Conservation (phyloP, 768 basidiomycete genomes). For the Tricholomella constricta region DNA sequence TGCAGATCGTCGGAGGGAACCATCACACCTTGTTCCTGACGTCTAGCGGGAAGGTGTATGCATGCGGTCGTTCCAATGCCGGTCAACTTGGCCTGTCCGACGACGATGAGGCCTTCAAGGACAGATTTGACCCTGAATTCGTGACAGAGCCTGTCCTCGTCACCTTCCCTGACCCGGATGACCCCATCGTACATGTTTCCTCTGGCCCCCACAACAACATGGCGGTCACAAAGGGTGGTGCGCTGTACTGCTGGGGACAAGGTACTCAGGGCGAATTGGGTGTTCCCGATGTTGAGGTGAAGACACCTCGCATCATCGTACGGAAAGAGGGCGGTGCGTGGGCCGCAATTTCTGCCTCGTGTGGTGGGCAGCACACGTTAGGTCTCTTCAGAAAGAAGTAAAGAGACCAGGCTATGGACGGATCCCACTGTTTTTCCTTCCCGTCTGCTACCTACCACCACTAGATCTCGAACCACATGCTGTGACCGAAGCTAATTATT, state of each 20-base stretch:
- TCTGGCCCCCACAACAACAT: constrained; percentile 75
- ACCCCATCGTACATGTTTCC: constrained; percentile 66
- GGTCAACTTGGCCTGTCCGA: constrained; percentile 80
- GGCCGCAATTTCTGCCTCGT: constrained; percentile 65
- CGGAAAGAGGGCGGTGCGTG: constrained; percentile 72
- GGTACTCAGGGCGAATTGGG: constrained; percentile 80
- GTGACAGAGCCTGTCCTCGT: constrained; percentile 67
- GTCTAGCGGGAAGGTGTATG: constrained; percentile 79
- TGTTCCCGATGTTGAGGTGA: constrained; percentile 56
- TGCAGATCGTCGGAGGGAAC: constrained; percentile 80
- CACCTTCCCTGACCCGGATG: constrained; percentile 61
- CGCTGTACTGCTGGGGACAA: constrained; percentile 77
- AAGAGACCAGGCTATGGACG: constrained; percentile 4
- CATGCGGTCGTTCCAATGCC: constrained; percentile 82
- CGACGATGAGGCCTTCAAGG: constrained; percentile 67
- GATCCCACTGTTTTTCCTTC: not conserved
- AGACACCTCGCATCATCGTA: constrained; percentile 67
- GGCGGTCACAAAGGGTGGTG: constrained; percentile 66
- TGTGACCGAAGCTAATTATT: not conserved
- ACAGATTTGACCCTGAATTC: constrained; percentile 57
- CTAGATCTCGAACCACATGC: not conserved
- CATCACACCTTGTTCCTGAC: constrained; percentile 93
- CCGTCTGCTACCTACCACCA: not conserved
- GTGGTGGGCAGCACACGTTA: constrained; percentile 80
- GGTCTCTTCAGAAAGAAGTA: constrained; percentile 70